phyloP scores from a whole-genome alignment of 164 flowering plant species.

The Vitis rupestris region DNA sequence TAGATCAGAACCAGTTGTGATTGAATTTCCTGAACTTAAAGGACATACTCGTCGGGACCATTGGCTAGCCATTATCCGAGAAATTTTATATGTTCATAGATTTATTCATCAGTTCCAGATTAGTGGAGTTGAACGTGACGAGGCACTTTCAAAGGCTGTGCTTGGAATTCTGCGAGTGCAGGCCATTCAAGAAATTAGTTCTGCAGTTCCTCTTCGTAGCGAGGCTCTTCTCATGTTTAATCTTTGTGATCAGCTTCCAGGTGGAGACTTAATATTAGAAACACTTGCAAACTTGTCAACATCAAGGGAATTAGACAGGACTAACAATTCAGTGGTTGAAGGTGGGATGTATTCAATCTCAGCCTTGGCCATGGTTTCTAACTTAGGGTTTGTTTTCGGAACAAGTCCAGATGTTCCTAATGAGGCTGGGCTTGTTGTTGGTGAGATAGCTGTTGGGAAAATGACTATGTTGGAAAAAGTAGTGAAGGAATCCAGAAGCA shows the following conservation, averaged over 20 bases:
- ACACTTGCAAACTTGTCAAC: slow-evolving; percentile 63
- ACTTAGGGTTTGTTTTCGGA: slow-evolving; percentile 67
- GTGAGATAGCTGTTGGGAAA: slow-evolving; percentile 84
- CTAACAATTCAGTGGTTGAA: slow-evolving; percentile 29
- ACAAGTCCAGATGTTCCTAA: slow-evolving; percentile 29
- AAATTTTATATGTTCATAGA: slow-evolving; percentile 70
- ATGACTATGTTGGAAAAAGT: slow-evolving; percentile 63
- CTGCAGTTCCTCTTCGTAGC: slow-evolving; percentile 28
- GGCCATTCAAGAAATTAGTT: slow-evolving; percentile 64
- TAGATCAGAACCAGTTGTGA: slow-evolving; percentile 80
- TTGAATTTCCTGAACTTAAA: slow-evolving; percentile 95
- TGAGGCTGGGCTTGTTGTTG: slow-evolving; percentile 56
- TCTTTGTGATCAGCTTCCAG: slow-evolving; percentile 91
- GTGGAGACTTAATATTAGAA: slow-evolving; percentile 87
- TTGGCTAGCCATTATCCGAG: slow-evolving; percentile 87
- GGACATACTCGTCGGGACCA: slow-evolving; percentile 92
- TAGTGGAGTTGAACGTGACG: slow-evolving; percentile 56
- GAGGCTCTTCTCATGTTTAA: slow-evolving; percentile 82
- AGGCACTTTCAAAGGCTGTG: slow-evolving; percentile 75
- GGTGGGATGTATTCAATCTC: slow-evolving; percentile 63
- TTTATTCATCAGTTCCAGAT: slow-evolving; percentile 68
- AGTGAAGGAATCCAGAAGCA: slow-evolving; percentile 68
- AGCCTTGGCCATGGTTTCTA: slow-evolving; percentile 59
- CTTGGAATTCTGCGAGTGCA: slow-evolving; percentile 83
- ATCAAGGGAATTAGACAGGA: slow-evolving; percentile 39